phyloP scores from a whole-genome alignment of 2,329 filamentous ascomycete species.

The Microdochium nivale region DNA sequence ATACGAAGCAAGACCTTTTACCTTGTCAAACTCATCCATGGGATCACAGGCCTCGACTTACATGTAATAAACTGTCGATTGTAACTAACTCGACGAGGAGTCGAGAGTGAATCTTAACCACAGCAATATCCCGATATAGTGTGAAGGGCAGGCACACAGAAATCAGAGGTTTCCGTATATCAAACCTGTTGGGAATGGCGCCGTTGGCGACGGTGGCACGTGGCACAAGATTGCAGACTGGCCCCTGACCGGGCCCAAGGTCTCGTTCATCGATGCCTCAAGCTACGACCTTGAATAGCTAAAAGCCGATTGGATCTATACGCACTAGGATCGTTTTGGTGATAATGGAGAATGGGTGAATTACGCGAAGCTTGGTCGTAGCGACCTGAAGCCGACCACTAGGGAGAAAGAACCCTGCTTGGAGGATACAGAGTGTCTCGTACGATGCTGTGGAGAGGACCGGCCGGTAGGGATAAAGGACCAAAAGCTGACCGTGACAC shows the following conservation, averaged over 20 bases:
- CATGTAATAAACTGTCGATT: too few species aligned
- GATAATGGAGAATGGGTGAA: neutral
- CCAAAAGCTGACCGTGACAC: slow-evolving; percentile 11
- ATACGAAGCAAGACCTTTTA: too few species aligned
- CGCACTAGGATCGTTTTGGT: slow-evolving; percentile 11
- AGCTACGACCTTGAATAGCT: slow-evolving; percentile 14
- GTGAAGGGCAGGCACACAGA: neutral
- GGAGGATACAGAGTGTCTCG: slow-evolving; percentile 14
- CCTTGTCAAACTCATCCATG: too few species aligned
- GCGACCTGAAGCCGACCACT: neutral
- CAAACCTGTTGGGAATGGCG: neutral
- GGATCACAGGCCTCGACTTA: too few species aligned
- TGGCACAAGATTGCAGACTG: slow-evolving; percentile 16
- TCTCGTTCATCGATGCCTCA: slow-evolving; percentile 14
- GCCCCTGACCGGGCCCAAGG: slow-evolving; percentile 18
- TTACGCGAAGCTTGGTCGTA: neutral
- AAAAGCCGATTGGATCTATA: slow-evolving; percentile 13
- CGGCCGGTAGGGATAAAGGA: slow-evolving; percentile 11
- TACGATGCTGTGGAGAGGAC: slow-evolving; percentile 14
- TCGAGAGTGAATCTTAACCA: too few species aligned
- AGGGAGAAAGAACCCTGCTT: neutral
- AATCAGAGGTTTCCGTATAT: too few species aligned
- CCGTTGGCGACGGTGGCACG: slow-evolving; percentile 7
- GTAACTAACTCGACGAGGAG: too few species aligned
- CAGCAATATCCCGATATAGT: too few species aligned